phyloP scores from a whole-genome alignment of 1,139 yeast species.

The Nadsonia starkeyi-henricii region DNA sequence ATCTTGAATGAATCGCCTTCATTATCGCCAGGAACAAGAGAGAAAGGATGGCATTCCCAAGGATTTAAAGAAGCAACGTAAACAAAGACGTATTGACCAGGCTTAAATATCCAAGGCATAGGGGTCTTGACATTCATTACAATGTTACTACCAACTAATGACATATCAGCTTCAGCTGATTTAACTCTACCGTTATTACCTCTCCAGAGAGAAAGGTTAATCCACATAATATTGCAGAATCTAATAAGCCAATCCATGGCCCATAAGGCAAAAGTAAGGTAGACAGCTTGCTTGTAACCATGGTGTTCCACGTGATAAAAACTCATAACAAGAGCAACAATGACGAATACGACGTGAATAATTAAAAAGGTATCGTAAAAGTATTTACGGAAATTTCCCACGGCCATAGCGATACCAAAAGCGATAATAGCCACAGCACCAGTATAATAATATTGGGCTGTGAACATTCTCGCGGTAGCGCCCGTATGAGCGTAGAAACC shows the following conservation, averaged over 20 bases:
- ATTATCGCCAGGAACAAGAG: slow-evolving; percentile 31
- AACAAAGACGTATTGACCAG: slow-evolving; percentile 54
- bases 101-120: slow-evolving; percentile 30
- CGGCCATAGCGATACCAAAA: slow-evolving; percentile 33
- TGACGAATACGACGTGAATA: slow-evolving; percentile 30
- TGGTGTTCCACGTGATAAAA: slow-evolving; percentile 35
- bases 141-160: slow-evolving; percentile 20
- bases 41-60: slow-evolving; percentile 53
- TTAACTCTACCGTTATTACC: slow-evolving; percentile 12
- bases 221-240: slow-evolving; percentile 23
- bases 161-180: slow-evolving; percentile 27
- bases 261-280: slow-evolving; percentile 30
- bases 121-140: slow-evolving; percentile 22
- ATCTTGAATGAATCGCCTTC: slow-evolving; percentile 26
- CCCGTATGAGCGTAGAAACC: slow-evolving; percentile 23
- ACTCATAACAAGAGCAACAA: slow-evolving; percentile 32
- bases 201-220: slow-evolving; percentile 19
- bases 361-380: slow-evolving; percentile 35
- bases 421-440: slow-evolving; percentile 45
- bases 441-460: slow-evolving; percentile 5
- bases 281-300: slow-evolving; percentile 34
- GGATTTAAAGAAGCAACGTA: slow-evolving; percentile 35
- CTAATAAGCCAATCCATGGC: slow-evolving; percentile 29
- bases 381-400: slow-evolving; percentile 36
- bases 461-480: slow-evolving; percentile 14